Evolutionary conservation across 2,329 filamentous ascomycete genomes (phyloP).

Genomic region (Sporothrix pseudoabietina): DNA sequence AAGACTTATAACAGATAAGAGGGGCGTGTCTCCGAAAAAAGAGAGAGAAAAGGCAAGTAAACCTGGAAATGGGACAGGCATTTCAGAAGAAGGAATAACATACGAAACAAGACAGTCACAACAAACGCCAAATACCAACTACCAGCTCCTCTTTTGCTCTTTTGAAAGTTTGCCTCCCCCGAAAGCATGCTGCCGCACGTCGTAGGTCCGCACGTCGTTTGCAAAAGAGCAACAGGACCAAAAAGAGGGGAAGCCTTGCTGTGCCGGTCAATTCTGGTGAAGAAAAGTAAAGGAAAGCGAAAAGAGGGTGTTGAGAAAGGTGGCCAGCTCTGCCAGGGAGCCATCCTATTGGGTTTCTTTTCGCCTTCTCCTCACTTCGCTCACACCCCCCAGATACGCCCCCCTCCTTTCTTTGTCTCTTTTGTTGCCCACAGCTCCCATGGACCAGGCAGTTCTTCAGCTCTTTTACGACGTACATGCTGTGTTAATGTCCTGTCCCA

Average conservation of each 20-base stretch:
- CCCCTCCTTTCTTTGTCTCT: conserved; percentile 5
- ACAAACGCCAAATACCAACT: not conserved
- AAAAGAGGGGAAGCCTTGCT: conserved; percentile 9
- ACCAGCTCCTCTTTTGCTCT: too few species aligned
- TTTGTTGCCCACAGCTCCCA: conserved; percentile 3
- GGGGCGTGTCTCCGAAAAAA: not conserved
- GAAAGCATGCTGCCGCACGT: not conserved
- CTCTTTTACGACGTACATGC: too few species aligned
- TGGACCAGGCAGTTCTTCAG: conserved; percentile 7
- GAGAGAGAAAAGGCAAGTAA: not conserved
- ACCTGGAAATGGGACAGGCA: not conserved
- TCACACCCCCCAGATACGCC: not conserved
- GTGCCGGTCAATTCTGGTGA: not conserved
- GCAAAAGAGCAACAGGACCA: not conserved
- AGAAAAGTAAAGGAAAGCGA: not conserved
- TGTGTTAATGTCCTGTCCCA: not conserved
- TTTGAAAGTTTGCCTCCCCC: not conserved
- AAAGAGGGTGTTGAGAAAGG: conserved; percentile 20
- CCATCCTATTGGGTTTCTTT: conserved; percentile 16
- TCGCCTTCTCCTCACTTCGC: not conserved
- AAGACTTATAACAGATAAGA: conserved; percentile 10
- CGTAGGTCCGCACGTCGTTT: too few species aligned
- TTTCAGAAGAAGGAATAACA: not conserved
- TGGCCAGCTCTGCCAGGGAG: not conserved
- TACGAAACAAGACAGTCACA: not conserved